Conservation (phyloP, 2,329 filamentous ascomycete genomes). For the Nemania abortiva region DNA sequence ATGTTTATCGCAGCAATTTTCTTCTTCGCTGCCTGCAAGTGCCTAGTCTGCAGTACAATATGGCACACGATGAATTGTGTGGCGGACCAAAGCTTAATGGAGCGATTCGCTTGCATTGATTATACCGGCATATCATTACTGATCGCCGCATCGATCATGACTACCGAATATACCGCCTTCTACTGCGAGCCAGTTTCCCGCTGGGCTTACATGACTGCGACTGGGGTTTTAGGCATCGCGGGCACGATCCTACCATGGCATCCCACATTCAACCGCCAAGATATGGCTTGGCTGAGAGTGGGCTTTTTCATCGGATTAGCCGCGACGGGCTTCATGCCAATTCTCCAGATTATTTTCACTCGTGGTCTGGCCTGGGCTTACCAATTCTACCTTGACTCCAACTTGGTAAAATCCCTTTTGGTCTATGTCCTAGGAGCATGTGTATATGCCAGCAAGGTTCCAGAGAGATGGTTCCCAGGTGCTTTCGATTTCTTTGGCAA, state of each 20-base stretch:
- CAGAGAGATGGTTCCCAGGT: slow-evolving; percentile 92
- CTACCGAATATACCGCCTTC: slow-evolving; percentile 97
- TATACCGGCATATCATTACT: slow-evolving; percentile 97
- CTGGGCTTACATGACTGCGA: slow-evolving; percentile 86
- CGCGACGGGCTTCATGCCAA: slow-evolving; percentile 87
- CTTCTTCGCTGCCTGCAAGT: slow-evolving; percentile 96
- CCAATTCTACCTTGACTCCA: slow-evolving; percentile 84
- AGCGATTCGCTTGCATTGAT: slow-evolving; percentile 96
- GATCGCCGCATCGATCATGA: slow-evolving; percentile 96
- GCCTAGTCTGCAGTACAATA: slow-evolving; percentile 91
- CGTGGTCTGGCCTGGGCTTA: slow-evolving; percentile 84
- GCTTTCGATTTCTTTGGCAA: slow-evolving; percentile 95
- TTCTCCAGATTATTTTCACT: slow-evolving; percentile 83
- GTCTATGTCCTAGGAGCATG: slow-evolving; percentile 89
- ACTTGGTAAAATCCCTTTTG: slow-evolving; percentile 81
- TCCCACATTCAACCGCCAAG: slow-evolving; percentile 89
- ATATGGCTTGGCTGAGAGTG: slow-evolving; percentile 94
- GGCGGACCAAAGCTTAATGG: slow-evolving; percentile 87
- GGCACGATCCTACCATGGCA: slow-evolving; percentile 97
- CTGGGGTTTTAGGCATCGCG: slow-evolving; percentile 82
- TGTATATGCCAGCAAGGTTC: slow-evolving; percentile 91
- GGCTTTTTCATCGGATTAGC: slow-evolving; percentile 91
- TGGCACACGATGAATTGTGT: slow-evolving; percentile 99
- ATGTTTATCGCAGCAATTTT: slow-evolving; percentile 92
- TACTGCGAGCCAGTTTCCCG: slow-evolving; percentile 94